These are phyloP conservation scores for Xylaria polymorpha DNA, from an alignment of 2,329 filamentous ascomycete species.

Conservation along the genomic window DNA sequence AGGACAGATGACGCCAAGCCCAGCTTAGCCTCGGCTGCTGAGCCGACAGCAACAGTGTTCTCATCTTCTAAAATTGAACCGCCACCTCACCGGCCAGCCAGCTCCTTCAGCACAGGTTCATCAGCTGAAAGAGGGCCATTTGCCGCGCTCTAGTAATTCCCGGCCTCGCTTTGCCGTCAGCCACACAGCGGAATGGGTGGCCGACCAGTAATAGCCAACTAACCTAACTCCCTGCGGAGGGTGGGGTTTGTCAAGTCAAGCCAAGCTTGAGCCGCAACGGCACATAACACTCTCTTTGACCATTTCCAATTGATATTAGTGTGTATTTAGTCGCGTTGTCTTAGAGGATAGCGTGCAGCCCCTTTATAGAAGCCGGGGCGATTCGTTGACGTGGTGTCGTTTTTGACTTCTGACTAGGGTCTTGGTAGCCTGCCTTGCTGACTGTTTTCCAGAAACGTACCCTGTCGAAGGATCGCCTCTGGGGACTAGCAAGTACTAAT, in stretches of 20 bases:
- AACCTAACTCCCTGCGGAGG: background rate
- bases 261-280: slow-evolving; percentile 22
- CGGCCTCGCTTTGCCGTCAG: slow-evolving; percentile 16
- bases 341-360: slow-evolving; percentile 6
- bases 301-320: background rate
- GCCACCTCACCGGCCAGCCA: background rate
- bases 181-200: slow-evolving; percentile 9
- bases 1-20: slow-evolving; percentile 28
- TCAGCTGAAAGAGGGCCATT: slow-evolving; percentile 27
- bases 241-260: background rate
- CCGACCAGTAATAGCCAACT: slow-evolving; percentile 18
- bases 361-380: background rate
- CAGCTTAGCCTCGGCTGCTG: slow-evolving; percentile 26
- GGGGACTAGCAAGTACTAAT: slow-evolving; percentile 36
- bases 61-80: slow-evolving; percentile 23
- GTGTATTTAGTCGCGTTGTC: background rate
- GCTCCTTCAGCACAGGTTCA: background rate
- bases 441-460: slow-evolving; percentile 37
- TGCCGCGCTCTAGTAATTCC: slow-evolving; percentile 20
- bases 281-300: background rate
- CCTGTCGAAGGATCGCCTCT: slow-evolving; percentile 38
- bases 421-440: slow-evolving; percentile 33
- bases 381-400: slow-evolving; percentile 18
- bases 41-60: slow-evolving; percentile 17
- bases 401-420: slow-evolving; percentile 30